These are phyloP conservation scores for Hsuehochloa calcarea DNA, from an alignment of 176 grass and related monocot genomes.

Conservation along the genomic window DNA sequence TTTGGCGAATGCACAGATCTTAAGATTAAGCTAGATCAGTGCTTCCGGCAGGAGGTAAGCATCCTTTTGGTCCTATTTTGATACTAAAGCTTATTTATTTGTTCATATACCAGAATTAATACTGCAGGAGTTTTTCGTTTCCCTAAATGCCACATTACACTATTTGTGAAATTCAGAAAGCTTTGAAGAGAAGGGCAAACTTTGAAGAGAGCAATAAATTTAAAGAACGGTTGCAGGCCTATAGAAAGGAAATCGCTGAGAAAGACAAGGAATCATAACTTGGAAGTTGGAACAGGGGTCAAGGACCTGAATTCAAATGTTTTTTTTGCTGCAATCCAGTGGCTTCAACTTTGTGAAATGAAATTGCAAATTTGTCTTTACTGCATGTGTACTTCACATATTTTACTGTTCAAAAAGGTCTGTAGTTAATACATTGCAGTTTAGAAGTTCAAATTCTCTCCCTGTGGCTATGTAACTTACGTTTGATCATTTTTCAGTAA, in stretches of 20 bases:
- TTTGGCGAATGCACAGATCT: conserved; percentile 91
- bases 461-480: not conserved
- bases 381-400: not conserved
- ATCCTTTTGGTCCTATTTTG: not conserved
- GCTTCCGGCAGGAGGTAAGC: conserved; percentile 74
- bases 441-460: not conserved
- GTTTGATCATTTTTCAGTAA: not conserved
- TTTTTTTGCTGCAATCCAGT: not conserved
- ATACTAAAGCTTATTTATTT: conserved; percentile 1
- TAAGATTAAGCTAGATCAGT: conserved; percentile 87
- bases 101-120: not conserved
- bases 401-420: not conserved
- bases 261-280: conserved; percentile 38
- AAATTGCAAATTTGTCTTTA: not conserved
- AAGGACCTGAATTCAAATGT: not conserved
- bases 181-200: conserved; percentile 83
- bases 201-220: conserved; percentile 89
- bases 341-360: not conserved
- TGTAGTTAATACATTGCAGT: not conserved
- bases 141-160: not conserved
- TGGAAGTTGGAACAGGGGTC: conserved; percentile 1
- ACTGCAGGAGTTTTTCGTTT: not conserved
- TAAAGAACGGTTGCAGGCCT: conserved; percentile 74
- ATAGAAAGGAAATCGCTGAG: conserved; percentile 75
- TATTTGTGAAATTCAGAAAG: conserved; percentile 59